Percentiles rank a stretch among this genome's conserved stretches.
Evolutionary conservation across 805 yeast species (phyloP).

Genomic region (Millerozyma acaciae): DNA sequence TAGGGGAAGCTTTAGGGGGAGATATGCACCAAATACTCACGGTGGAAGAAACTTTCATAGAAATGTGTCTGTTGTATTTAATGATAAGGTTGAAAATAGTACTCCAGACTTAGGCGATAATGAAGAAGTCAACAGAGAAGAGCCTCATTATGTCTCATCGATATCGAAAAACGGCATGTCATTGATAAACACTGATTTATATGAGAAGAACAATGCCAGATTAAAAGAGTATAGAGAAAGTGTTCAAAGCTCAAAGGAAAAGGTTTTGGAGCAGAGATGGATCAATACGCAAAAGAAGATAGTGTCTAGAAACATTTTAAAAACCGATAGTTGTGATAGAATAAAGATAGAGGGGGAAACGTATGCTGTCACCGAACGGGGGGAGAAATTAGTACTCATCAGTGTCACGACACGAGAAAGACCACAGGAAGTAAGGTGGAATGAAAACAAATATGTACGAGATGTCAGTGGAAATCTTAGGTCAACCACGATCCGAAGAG

Average conservation of each 20-base stretch:
- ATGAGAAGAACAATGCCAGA: conserved; percentile 26
- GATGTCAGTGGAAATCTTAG: conserved; percentile 24
- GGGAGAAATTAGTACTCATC: conserved; percentile 39
- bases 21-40: conserved; percentile 1
- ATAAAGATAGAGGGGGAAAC: conserved; percentile 36
- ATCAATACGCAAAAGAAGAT: conserved; percentile 10
- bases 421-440: conserved; percentile 25
- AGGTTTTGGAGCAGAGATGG: conserved; percentile 11
- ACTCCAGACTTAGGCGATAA: conserved; percentile 1
- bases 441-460: conserved; percentile 22
- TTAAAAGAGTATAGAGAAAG: conserved; percentile 6
- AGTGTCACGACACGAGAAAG: conserved; percentile 15
- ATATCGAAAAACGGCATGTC: conserved; percentile 34
- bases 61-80: conserved; percentile 29
- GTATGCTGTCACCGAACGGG: conserved; percentile 41
- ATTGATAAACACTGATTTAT: conserved; percentile 34
- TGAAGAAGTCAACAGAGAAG: conserved; percentile 4
- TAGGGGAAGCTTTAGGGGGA: neutral
- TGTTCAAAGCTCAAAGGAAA: conserved; percentile 9
- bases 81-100: conserved; percentile 9
- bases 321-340: conserved; percentile 45
- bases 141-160: conserved; percentile 14
- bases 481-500: too few relatives aligned
- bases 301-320: conserved; percentile 27
- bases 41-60: conserved; percentile 8